A percentile compares a stretch with the other conserved stretches of the same genome.
Evolutionary conservation across 2,329 filamentous ascomycete species (phyloP).

Genomic region (Tolypocladium ophioglossoides): DNA sequence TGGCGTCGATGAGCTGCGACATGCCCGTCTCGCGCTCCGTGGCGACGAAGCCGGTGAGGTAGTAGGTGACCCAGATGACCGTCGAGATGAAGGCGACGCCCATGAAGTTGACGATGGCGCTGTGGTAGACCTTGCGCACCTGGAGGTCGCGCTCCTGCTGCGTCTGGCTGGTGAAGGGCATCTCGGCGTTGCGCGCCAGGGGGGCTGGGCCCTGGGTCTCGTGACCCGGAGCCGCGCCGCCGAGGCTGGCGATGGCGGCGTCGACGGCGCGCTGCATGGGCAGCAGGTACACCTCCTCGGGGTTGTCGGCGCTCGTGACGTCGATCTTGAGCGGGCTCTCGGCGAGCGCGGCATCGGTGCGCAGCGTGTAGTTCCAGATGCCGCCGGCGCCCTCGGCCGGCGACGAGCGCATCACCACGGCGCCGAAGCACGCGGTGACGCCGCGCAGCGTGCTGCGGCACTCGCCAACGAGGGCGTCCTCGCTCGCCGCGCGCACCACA

Average conservation of each 20-base stretch:
- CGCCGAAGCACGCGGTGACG: conserved; percentile 62
- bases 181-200: conserved; percentile 44
- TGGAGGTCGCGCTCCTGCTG: conserved; percentile 52
- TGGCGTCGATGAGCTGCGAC: conserved; percentile 79
- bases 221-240: too few relatives aligned
- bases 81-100: conserved; percentile 71
- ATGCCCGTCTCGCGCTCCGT: conserved; percentile 80
- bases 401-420: conserved; percentile 65
- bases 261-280: conserved; percentile 76
- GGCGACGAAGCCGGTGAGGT: conserved; percentile 77
- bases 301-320: conserved; percentile 55
- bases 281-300: conserved; percentile 65
- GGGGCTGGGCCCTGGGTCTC: too few relatives aligned
- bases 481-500: conserved; percentile 40
- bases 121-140: conserved; percentile 62
- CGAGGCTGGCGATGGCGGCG: conserved; percentile 51
- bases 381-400: conserved; percentile 56
- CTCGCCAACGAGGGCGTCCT: conserved; percentile 46
- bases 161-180: conserved; percentile 65
- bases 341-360: conserved; percentile 58
- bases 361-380: conserved; percentile 79
- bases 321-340: conserved; percentile 50
- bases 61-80: conserved; percentile 74
- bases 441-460: conserved; percentile 58
- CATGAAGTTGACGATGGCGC: conserved; percentile 61